A percentile compares a stretch with the other conserved stretches of the same genome.
Conservation (phyloP, 441 rosid genomes). For the Viola pubescens region DNA sequence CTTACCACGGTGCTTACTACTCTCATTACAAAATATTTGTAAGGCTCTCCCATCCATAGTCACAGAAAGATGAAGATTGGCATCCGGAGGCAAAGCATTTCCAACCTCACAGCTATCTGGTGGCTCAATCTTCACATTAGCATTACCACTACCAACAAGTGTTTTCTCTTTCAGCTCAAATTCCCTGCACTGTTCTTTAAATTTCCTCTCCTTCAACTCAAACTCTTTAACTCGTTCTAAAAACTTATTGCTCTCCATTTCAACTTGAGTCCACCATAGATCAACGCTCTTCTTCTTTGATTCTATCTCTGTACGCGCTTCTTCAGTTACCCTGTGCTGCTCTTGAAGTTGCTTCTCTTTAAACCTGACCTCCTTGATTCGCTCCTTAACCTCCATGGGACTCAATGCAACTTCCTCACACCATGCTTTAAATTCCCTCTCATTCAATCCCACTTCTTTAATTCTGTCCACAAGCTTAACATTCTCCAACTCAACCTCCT, state of each 20-base stretch:
- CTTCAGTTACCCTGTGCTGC: too few relatives aligned
- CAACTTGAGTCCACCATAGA: not conserved
- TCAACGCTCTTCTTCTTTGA: not conserved
- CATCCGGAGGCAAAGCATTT: not conserved
- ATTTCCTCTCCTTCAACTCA: slow-evolving; percentile 1
- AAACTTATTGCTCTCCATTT: not conserved
- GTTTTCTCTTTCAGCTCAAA: not conserved
- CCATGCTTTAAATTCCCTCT: too few relatives aligned
- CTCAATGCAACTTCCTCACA: not conserved
- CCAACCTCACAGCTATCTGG: not conserved
- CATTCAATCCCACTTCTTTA: not conserved
- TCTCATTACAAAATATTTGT: slow-evolving; percentile 16
- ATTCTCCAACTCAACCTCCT: not conserved
- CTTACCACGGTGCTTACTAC: slow-evolving; percentile 9
- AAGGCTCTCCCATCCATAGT: slow-evolving; percentile 17
- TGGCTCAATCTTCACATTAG: slow-evolving; percentile 12
- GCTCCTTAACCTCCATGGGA: not conserved
- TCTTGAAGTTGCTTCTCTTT: slow-evolving; percentile 1
- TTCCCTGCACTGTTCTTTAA: not conserved
- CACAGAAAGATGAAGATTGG: not conserved
- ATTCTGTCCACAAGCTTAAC: not conserved
- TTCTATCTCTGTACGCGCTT: not conserved
- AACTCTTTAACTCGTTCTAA: not conserved
- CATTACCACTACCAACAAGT: not conserved
- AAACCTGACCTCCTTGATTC: not conserved